phyloP scores from a whole-genome alignment of 2,329 filamentous ascomycete genomes.

The Apiospora arundinis region DNA sequence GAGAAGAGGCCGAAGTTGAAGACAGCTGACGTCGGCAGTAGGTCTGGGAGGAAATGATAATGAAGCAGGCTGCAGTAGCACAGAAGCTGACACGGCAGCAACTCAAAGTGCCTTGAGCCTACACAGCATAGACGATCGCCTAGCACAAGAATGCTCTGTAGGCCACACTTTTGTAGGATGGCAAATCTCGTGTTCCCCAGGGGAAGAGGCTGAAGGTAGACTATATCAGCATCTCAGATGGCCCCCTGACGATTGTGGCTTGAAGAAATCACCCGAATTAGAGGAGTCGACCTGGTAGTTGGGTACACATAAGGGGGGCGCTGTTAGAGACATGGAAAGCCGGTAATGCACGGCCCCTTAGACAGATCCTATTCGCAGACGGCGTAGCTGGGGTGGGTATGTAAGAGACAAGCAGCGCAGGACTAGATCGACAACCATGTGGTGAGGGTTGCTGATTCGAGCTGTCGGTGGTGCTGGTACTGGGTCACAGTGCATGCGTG shows the following conservation, averaged over 20 bases:
- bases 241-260: constrained; percentile 15
- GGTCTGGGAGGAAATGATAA: constrained; percentile 4
- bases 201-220: constrained; percentile 8
- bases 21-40: not conserved
- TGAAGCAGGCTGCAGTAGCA: constrained; percentile 15
- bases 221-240: constrained; percentile 12
- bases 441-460: constrained; percentile 9
- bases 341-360: constrained; percentile 9
- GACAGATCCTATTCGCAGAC: constrained; percentile 15
- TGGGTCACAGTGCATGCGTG: constrained; percentile 13
- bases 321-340: constrained; percentile 3
- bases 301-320: constrained; percentile 12
- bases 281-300: constrained; percentile 9
- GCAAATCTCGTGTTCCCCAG: not conserved
- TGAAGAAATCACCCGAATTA: not conserved
- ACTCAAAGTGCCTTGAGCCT: constrained; percentile 12
- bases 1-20: not conserved
- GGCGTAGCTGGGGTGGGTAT: not conserved
- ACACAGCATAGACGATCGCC: constrained; percentile 20
- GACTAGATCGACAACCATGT: not conserved
- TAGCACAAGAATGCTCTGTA: constrained; percentile 13
- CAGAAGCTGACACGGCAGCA: constrained; percentile 27
- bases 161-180: constrained; percentile 10
- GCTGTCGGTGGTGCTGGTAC: not conserved
- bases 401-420: constrained; percentile 6